These are phyloP conservation scores for Saccharomyces hybrid DNA, from an alignment of 1,139 yeast species.

Conservation along the genomic window DNA sequence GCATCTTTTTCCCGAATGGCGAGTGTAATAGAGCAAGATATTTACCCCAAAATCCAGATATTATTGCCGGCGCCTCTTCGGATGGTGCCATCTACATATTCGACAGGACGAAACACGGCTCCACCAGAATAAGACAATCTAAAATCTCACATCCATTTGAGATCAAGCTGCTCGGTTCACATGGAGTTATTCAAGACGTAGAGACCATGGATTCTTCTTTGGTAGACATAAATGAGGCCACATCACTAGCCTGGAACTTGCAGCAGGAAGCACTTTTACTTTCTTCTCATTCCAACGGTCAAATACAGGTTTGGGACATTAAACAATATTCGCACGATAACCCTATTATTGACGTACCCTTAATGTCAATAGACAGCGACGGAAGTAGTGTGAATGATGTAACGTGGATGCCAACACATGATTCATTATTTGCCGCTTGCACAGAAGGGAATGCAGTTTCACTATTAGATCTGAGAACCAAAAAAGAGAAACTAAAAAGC, in stretches of 20 bases:
- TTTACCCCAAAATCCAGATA: conserved; percentile 65
- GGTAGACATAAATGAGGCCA: conserved; percentile 16
- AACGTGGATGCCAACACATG: conserved; percentile 55
- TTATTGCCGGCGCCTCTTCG: conserved; percentile 73
- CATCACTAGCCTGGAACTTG: conserved; percentile 45
- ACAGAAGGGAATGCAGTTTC: conserved; percentile 49
- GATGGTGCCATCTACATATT: conserved; percentile 66
- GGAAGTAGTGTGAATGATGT: conserved; percentile 50
- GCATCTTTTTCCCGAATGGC: conserved; percentile 29
- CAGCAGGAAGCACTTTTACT: conserved; percentile 45
- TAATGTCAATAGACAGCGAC: conserved; percentile 15
- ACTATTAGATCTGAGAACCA: conserved; percentile 44
- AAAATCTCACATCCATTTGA: conserved; percentile 9
- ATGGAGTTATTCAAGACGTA: conserved; percentile 7
- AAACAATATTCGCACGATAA: conserved; percentile 23
- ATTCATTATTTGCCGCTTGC: conserved; percentile 47
- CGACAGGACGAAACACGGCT: conserved; percentile 42
- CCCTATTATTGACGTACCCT: conserved; percentile 16
- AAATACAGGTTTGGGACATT: conserved; percentile 51
- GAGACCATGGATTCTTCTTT: conserved; percentile 1
- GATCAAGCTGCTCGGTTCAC: conserved; percentile 10
- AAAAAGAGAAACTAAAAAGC: conserved; percentile 14
- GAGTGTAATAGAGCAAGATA: conserved; percentile 72
- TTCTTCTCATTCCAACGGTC: conserved; percentile 53
- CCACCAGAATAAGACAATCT: conserved; percentile 12